Evolutionary conservation across 2,329 filamentous ascomycete genomes (phyloP), one percentile per base, ranked within the genome.

Genomic region (Calonectria pseudoturangicola): DNA sequence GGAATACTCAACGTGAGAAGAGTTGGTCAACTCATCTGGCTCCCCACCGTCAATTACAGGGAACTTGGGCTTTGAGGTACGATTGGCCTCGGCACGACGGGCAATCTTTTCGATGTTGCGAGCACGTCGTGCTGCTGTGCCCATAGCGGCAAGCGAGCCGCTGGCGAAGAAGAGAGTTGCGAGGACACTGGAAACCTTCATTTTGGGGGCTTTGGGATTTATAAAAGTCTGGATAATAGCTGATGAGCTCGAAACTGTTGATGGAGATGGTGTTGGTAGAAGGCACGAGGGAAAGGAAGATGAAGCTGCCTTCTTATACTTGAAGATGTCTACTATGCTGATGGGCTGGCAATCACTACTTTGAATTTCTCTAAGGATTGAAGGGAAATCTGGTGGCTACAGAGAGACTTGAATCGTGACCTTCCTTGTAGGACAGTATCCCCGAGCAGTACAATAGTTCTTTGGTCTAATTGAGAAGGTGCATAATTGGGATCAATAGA

Each of bases 1-100:
- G 3, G 78, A 80, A 72, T 77, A 80, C 39, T 79, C 66, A 30
- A 72, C 74, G 41, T 76, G 70, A n/a, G 70, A 41, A 15, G 58
- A 41, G n/a, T 76, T 51, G 28, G 66, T 62, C 36, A 56, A 15
- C 45, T 70, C 58, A 4, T 36, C 39, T 12, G 63, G 67, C 15
- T 62, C 67, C n/a, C 63, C 67, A 0, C 45, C 43, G 18, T 70
- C 58, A 2, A 68, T 30, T 1, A 56, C 54, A n/a, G 66, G 66
- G 43, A 68, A 68, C 58, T 50, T 70, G 48, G 51, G 67, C 36
- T 63, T 70, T 16, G 67, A 70, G 36, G 15, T 47, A 16, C 67
- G 62, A 15, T 70, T 64, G 28, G 47, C 67, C 5, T 45, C 36
- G 18, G 58, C 51, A n/a, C 67, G 67, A 27, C 28, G 21, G 21